A percentile compares a stretch with the other conserved stretches of the same genome.
Evolutionary conservation across 2,329 filamentous ascomycete genomes (phyloP).

Genomic region (Colletotrichum higginsianum): DNA sequence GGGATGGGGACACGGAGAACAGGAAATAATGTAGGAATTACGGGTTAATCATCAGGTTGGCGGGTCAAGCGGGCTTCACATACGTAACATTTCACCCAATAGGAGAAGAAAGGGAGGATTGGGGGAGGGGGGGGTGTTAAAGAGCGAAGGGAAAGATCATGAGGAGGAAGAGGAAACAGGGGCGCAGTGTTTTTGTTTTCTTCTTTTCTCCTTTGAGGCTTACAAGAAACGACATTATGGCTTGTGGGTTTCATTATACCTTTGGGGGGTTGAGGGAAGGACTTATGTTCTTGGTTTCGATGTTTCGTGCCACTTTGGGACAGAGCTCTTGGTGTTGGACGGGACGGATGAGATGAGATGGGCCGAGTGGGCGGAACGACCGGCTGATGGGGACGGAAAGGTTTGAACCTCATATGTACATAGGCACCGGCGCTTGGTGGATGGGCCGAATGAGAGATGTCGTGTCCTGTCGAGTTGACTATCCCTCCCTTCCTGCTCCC

Average conservation of each 20-base stretch:
- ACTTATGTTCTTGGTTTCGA: not conserved
- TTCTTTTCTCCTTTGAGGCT: not conserved
- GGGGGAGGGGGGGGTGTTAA: not conserved
- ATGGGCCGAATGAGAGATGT: too few species aligned
- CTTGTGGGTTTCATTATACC: constrained; percentile 15
- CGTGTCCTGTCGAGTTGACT: too few species aligned
- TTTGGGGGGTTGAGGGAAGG: not conserved
- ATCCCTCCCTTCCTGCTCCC: too few species aligned
- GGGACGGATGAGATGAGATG: not conserved
- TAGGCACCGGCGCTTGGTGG: not conserved
- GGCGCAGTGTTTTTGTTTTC: too few species aligned
- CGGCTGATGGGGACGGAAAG: not conserved
- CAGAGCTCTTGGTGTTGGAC: not conserved
- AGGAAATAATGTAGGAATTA: not conserved
- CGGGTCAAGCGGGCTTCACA: not conserved
- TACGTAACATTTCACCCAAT: not conserved
- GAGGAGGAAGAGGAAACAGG: too few species aligned
- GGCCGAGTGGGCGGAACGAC: not conserved
- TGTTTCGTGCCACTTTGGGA: not conserved
- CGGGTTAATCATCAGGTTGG: not conserved
- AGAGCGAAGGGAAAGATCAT: not conserved
- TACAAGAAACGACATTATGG: constrained; percentile 15
- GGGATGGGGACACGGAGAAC: not conserved
- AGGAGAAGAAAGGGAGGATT: not conserved
- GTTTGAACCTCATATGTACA: not conserved